phyloP scores from a whole-genome alignment of 148 eudicot genomes.

The Heliosperma pusillum region DNA sequence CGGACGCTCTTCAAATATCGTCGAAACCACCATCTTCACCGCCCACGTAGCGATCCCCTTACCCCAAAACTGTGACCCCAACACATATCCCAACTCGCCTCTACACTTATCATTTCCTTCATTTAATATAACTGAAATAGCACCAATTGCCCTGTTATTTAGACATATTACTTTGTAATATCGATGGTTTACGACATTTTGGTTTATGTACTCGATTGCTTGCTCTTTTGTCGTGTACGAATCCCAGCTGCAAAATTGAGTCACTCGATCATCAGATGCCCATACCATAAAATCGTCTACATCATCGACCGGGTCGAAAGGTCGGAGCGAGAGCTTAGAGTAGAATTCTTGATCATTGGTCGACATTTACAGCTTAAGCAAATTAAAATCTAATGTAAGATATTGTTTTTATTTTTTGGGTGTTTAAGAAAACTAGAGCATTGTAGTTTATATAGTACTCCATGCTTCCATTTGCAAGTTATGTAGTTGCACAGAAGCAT shows the following conservation, averaged over 20 bases:
- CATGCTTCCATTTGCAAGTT: too few species aligned
- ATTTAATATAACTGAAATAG: constrained; percentile 25
- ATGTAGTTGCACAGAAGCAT: neutral
- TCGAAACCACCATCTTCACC: constrained; percentile 36
- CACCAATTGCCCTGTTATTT: constrained; percentile 35
- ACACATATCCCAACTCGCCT: constrained; percentile 40
- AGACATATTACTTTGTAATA: constrained; percentile 45
- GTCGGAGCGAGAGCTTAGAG: constrained; percentile 18
- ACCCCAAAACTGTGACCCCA: constrained; percentile 44
- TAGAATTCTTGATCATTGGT: neutral
- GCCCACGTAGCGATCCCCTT: constrained; percentile 46
- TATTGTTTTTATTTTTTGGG: neutral
- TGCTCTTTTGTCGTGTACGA: constrained; percentile 26
- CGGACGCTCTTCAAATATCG: constrained; percentile 38
- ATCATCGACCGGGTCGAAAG: constrained; percentile 8
- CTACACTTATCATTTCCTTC: constrained; percentile 32
- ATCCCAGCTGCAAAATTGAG: constrained; percentile 19
- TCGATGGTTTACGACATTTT: constrained; percentile 36
- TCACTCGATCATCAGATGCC: constrained; percentile 26
- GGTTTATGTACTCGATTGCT: constrained; percentile 33
- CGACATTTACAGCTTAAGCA: constrained; percentile 1
- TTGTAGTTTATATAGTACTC: neutral
- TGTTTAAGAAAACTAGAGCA: neutral
- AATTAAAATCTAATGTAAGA: neutral
- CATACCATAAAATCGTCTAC: constrained; percentile 29